These are phyloP conservation scores for Yamadazyma laniorum DNA, from an alignment of 805 yeast genomes.

Conservation along the genomic window DNA sequence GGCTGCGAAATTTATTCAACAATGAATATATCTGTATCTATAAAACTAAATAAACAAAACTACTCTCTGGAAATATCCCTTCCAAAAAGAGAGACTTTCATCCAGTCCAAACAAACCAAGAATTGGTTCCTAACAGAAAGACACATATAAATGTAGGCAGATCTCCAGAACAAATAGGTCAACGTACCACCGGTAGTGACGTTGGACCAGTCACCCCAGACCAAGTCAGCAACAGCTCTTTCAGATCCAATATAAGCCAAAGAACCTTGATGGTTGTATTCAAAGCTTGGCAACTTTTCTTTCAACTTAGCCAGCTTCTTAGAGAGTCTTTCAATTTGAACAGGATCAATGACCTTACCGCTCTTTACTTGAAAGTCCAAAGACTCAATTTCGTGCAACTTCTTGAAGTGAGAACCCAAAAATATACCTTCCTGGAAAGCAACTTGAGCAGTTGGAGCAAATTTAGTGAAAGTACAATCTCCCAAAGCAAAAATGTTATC, in stretches of 20 bases:
- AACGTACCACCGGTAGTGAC: constrained; percentile 80
- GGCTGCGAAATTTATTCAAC: no score
- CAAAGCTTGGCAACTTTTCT: constrained; percentile 57
- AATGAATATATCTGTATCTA: no score
- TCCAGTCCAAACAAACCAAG: constrained; percentile 85
- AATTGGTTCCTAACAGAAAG: constrained; percentile 85
- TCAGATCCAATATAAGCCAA: constrained; percentile 93
- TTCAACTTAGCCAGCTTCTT: constrained; percentile 46
- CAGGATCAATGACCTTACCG: constrained; percentile 40
- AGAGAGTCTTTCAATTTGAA: constrained; percentile 40
- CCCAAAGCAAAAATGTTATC: constrained; percentile 85
- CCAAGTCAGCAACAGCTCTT: constrained; percentile 89
- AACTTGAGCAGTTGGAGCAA: constrained; percentile 96
- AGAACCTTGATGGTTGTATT: constrained; percentile 87
- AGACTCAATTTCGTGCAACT: constrained; percentile 59
- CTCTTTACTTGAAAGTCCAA: constrained; percentile 45
- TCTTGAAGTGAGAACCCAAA: constrained; percentile 70
- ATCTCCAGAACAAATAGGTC: constrained; percentile 92
- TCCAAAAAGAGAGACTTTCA: constrained; percentile 82
- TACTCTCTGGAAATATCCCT: constrained; percentile 89
- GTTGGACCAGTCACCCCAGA: constrained; percentile 75
- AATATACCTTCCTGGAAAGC: constrained; percentile 92
- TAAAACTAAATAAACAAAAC: neutral
- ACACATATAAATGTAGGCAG: constrained; percentile 91
- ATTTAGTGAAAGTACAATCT: constrained; percentile 89